Conservation (phyloP, 345 rosid species). For the Eucalyptus erythrocorys region DNA sequence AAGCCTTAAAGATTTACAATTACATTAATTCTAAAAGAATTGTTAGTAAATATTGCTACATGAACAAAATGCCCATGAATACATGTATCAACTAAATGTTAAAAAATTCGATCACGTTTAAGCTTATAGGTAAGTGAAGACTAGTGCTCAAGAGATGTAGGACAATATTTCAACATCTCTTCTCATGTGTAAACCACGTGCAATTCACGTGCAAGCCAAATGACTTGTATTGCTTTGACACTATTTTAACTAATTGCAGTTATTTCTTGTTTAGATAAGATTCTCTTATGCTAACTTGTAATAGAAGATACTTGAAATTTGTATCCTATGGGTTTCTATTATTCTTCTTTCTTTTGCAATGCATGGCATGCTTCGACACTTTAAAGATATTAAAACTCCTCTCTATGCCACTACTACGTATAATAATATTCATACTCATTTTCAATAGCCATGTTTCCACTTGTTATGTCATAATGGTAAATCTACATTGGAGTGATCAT, state of each 20-base stretch:
- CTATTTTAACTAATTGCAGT: background rate
- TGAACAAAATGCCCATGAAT: background rate
- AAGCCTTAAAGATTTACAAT: conserved; percentile 45
- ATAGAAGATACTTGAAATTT: conserved; percentile 49
- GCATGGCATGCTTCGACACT: conserved; percentile 87
- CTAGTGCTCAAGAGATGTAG: too few relatives aligned
- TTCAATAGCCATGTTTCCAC: background rate
- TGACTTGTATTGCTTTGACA: background rate
- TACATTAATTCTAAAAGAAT: conserved; percentile 60
- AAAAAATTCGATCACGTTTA: too few relatives aligned
- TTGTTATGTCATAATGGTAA: background rate
- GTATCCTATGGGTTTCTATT: conserved; percentile 69
- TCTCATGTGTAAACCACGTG: too few relatives aligned
- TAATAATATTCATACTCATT: background rate
- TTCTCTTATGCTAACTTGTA: conserved; percentile 55
- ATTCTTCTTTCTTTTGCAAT: conserved; percentile 74
- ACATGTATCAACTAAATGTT: background rate
- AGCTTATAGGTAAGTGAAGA: too few relatives aligned
- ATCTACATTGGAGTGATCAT: background rate
- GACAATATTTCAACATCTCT: too few relatives aligned
- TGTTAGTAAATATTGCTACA: conserved; percentile 12
- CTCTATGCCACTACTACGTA: conserved; percentile 56
- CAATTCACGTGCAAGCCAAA: background rate
- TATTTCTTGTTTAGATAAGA: conserved; percentile 10
- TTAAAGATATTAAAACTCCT: conserved; percentile 85